Conservation (phyloP, 2,329 filamentous ascomycete genomes). For the Claviceps sp. region DNA sequence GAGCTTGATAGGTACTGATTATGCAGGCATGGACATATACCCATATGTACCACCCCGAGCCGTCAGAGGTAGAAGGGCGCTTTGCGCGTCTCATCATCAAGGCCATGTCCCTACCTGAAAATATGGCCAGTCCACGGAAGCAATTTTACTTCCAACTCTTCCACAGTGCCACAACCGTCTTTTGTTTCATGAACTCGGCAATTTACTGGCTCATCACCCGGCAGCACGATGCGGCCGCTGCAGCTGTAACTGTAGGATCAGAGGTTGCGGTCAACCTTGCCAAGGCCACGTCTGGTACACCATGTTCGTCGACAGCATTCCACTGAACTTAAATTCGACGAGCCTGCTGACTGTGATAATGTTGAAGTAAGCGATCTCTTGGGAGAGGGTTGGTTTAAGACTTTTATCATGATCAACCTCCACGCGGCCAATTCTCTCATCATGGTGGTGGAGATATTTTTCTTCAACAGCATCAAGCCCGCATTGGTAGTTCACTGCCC, state of each 20-base stretch:
- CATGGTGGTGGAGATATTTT: constrained; percentile 31
- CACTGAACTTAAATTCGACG: no score
- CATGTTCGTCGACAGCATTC: constrained; percentile 10
- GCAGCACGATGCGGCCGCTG: constrained; percentile 13
- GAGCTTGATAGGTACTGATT: background rate
- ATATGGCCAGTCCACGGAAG: constrained; percentile 26
- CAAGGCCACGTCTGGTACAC: constrained; percentile 8
- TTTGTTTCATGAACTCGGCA: constrained; percentile 34
- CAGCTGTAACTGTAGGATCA: background rate
- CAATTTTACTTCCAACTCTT: constrained; percentile 37
- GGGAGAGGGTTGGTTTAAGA: constrained; percentile 32
- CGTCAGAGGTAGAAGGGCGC: constrained; percentile 22
- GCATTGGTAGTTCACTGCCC: constrained; percentile 26
- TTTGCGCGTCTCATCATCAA: constrained; percentile 24
- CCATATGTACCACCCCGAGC: constrained; percentile 34
- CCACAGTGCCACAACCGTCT: constrained; percentile 32
- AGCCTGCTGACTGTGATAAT: constrained; percentile 9
- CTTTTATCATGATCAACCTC: constrained; percentile 33
- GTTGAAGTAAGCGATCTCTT: constrained; percentile 32
- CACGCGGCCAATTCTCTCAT: constrained; percentile 29
- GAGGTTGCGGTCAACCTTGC: background rate
- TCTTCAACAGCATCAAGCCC: constrained; percentile 40
- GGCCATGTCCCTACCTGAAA: constrained; percentile 31
- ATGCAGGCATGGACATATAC: constrained; percentile 37
- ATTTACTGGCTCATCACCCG: constrained; percentile 35